Evolutionary conservation across 805 yeast genomes (phyloP), one percentile per base, ranked within the genome.

Genomic region (Schizosaccharomyces lindneri): DNA sequence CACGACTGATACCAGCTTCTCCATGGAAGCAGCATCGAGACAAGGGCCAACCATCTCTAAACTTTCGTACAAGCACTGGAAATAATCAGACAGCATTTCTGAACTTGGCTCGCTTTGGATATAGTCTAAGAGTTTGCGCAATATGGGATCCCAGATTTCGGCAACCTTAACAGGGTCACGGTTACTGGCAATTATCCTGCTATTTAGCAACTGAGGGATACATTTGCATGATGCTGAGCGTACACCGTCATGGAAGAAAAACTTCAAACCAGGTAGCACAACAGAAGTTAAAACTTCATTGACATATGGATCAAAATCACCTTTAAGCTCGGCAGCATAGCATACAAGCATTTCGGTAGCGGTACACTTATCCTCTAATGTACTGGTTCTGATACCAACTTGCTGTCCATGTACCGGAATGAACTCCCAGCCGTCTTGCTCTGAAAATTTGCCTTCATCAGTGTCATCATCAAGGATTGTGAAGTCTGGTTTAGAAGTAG

Each of bases 381-480:
- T 76, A 13, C 96, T 87, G 3, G 97, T 89, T 70, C 90, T 95
- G 61, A 93, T 87, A 27, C 97, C 97, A 68, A 93, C 81, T 68
- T 87, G 89, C 71, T 87, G 89, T 62, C 97, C 98, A 39, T 87
- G 82, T 57, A 89, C 75, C 66, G 87, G 87, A 62, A 93, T 82
- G 59, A 93, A 93, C 68, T 93, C 97, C 93, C 96, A 93, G 64
- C 88, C 96, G 62, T 88, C 94, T 67, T 87, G 85, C 68, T 81
- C 83, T 66, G 82, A 84, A 65, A 81, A 81, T 65, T 85, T 86
- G 60, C 85, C 93, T 39, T 82, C 79, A 62, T 94, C 95, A 63
- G 84, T 89, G 65, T 89, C 95, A 63, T 81, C 84, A 67, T 90
- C 97, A 61, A 93, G 79, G 59, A 93, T 74, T 51, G 90, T 83